Percentiles rank a stretch among this genome's conserved stretches.
These are phyloP conservation scores for Papiliotrema flavescens DNA, from an alignment of 1,284 basidiomycete genomes.

Conservation along the genomic window DNA sequence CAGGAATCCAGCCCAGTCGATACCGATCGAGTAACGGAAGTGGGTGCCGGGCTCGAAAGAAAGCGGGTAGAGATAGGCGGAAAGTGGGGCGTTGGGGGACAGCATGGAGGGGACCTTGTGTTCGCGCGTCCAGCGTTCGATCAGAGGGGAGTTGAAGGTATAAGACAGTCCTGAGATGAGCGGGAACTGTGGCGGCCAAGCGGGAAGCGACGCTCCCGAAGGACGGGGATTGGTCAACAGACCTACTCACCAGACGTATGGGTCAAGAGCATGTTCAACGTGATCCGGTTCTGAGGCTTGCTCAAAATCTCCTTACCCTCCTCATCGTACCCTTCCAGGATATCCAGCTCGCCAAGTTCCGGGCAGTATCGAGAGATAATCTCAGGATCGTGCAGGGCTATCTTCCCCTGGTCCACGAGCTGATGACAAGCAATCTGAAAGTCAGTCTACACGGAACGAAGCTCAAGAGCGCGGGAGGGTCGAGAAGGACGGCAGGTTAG, in stretches of 20 bases:
- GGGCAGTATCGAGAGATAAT: slow-evolving; percentile 28
- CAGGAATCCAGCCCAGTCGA: slow-evolving; percentile 42
- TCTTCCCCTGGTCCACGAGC: slow-evolving; percentile 29
- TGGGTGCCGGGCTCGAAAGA: slow-evolving; percentile 34
- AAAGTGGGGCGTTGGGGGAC: slow-evolving; percentile 12
- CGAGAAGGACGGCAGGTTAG: slow-evolving; percentile 33
- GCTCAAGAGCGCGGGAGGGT: too few species aligned
- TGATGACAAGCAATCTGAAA: slow-evolving; percentile 31
- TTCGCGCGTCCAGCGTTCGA: slow-evolving; percentile 7
- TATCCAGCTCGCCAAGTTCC: slow-evolving; percentile 27
- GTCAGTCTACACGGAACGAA: too few species aligned
- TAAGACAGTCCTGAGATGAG: neutral
- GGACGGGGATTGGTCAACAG: too few species aligned
- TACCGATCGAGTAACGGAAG: slow-evolving; percentile 31
- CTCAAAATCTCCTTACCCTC: slow-evolving; percentile 22
- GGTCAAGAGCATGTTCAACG: slow-evolving; percentile 33
- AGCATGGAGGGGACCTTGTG: slow-evolving; percentile 8
- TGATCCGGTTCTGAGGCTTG: slow-evolving; percentile 27
- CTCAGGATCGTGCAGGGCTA: slow-evolving; percentile 28
- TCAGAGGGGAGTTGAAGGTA: slow-evolving; percentile 1
- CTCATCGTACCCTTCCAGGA: slow-evolving; percentile 31
- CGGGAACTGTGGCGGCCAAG: slow-evolving; percentile 9
- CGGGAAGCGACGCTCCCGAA: too few species aligned
- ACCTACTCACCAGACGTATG: slow-evolving; percentile 31
- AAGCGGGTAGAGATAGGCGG: slow-evolving; percentile 18